A percentile compares a stretch with the other conserved stretches of the same genome.
Evolutionary conservation across 345 rosid genomes (phyloP).

Genomic region (Rhizophora apiculata): DNA sequence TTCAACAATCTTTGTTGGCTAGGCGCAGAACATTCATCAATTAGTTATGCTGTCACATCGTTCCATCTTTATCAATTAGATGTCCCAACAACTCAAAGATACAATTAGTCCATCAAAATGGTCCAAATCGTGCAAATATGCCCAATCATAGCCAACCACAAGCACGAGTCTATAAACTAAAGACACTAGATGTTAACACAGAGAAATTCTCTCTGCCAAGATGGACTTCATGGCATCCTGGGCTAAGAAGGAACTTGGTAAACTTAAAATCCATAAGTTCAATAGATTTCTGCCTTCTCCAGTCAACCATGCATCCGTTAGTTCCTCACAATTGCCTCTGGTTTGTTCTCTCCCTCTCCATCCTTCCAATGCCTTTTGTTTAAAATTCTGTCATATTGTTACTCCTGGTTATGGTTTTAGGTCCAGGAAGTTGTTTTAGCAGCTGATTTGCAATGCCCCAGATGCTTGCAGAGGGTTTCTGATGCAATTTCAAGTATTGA

Average conservation of each 20-base stretch:
- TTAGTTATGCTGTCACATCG: slow-evolving; percentile 9
- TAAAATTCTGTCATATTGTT: background rate
- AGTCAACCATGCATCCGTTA: background rate
- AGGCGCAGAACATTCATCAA: background rate
- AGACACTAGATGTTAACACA: background rate
- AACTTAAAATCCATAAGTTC: slow-evolving; percentile 3
- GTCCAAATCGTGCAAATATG: background rate
- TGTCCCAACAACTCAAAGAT: slow-evolving; percentile 18
- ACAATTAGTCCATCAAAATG: slow-evolving; percentile 17
- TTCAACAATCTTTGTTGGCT: background rate
- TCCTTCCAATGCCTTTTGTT: too few species aligned
- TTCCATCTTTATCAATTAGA: slow-evolving; percentile 16
- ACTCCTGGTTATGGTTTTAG: background rate
- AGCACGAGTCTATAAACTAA: background rate
- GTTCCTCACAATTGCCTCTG: slow-evolving; percentile 3
- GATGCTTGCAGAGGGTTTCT: slow-evolving; percentile 25
- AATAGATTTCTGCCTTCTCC: background rate
- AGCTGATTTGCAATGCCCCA: slow-evolving; percentile 28
- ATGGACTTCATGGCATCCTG: slow-evolving; percentile 4
- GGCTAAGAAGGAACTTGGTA: slow-evolving; percentile 10
- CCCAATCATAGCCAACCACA: background rate
- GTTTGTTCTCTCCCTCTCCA: background rate
- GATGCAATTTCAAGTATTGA: slow-evolving; percentile 28
- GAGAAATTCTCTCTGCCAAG: background rate
- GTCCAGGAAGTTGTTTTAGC: slow-evolving; percentile 27